phyloP scores from a whole-genome alignment of 73 alveolate genomes.

The Tetrahymena malaccensis region DNA sequence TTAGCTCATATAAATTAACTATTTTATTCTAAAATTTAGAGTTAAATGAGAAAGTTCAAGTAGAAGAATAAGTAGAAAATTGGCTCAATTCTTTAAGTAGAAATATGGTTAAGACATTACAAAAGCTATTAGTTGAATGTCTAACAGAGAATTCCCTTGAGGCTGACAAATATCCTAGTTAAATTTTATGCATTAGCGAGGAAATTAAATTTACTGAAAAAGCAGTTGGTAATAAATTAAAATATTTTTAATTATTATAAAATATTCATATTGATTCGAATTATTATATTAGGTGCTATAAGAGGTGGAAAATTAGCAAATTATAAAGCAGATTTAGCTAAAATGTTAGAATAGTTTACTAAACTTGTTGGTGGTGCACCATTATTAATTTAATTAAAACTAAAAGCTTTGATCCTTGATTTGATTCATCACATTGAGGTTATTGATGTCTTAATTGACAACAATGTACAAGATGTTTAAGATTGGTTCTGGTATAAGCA shows the following conservation, averaged over 20 bases:
- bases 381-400: conserved; percentile 55
- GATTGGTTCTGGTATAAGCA: conserved; percentile 99
- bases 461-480: conserved; percentile 62
- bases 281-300: conserved; percentile 46
- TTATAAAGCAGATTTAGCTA: conserved; percentile 55
- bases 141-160: conserved; percentile 40
- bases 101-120: conserved; percentile 93
- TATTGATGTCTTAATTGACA: conserved; percentile 71
- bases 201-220: conserved; percentile 88
- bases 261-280: too few species aligned
- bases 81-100: conserved; percentile 96
- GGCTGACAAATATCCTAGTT: conserved; percentile 90
- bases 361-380: conserved; percentile 75
- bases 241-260: too few species aligned
- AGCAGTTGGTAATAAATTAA: conserved; percentile 35
- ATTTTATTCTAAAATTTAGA: background rate
- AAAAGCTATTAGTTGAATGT: conserved; percentile 56
- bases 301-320: conserved; percentile 75
- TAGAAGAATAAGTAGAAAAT: conserved; percentile 95
- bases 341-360: conserved; percentile 49
- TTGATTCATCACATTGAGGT: conserved; percentile 98
- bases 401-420: conserved; percentile 95
- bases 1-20: background rate
- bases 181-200: conserved; percentile 91
- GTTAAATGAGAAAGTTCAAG: conserved; percentile 54